Evolutionary conservation across 345 rosid species (phyloP).

Genomic region (Pistacia integerrima): DNA sequence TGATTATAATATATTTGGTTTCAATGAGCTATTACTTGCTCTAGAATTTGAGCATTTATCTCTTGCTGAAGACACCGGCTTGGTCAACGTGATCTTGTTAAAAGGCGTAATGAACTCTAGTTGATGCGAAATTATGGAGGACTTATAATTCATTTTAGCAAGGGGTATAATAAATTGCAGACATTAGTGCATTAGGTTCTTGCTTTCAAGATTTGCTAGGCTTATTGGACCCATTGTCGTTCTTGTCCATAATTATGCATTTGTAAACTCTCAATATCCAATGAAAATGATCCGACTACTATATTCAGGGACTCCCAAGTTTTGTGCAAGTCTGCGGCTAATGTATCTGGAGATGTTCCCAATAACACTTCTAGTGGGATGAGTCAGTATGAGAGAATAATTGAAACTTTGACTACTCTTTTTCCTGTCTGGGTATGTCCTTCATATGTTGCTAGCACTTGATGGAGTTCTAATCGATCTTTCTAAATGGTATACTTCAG

Average conservation of each 20-base stretch:
- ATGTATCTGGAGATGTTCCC: slow-evolving; percentile 64
- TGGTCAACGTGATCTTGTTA: slow-evolving; percentile 1
- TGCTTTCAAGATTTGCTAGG: neutral
- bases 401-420: slow-evolving; percentile 86
- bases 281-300: slow-evolving; percentile 15
- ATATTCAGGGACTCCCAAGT: slow-evolving; percentile 40
- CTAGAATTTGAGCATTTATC: neutral
- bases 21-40: neutral
- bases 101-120: neutral
- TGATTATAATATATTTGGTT: slow-evolving; percentile 9
- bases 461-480: neutral
- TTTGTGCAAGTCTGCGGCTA: slow-evolving; percentile 67
- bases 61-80: neutral
- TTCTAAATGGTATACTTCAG: neutral
- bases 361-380: slow-evolving; percentile 45
- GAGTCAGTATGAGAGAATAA: slow-evolving; percentile 73
- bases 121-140: neutral
- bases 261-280: neutral
- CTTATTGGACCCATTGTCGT: neutral
- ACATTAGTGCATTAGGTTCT: neutral
- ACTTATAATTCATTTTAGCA: neutral
- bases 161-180: neutral
- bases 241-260: neutral
- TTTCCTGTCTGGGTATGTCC: slow-evolving; percentile 86
- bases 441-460: slow-evolving; percentile 10